These are phyloP conservation scores for Dictyostelium brefeldianum DNA, from an alignment of 78 protist genomes.

Conservation along the genomic window DNA sequence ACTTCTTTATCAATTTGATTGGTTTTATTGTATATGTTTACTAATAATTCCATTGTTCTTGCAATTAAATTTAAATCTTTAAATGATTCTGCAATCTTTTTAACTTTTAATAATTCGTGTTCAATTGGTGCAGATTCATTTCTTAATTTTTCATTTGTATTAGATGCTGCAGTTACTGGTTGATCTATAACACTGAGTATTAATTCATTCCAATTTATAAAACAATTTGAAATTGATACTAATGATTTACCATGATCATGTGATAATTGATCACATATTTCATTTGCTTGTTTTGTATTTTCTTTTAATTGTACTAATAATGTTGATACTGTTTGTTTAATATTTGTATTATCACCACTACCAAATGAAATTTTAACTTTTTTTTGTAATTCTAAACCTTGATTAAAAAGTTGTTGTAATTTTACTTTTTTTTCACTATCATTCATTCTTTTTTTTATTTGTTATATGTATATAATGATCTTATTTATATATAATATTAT, in stretches of 20 bases:
- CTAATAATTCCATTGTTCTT: constrained; percentile 34
- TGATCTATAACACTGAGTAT: neutral
- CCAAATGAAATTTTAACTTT: neutral
- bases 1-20: constrained; percentile 53
- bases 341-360: neutral
- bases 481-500: neutral
- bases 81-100: constrained; percentile 3
- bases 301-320: neutral
- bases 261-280: constrained; percentile 12
- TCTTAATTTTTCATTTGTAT: neutral
- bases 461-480: neutral
- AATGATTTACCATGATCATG: constrained; percentile 53
- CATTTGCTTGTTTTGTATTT: neutral
- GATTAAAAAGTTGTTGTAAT: constrained; percentile 7
- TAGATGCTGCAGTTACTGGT: neutral
- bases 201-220: constrained; percentile 7
- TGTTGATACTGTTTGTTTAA: neutral
- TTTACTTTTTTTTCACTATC: constrained; percentile 2
- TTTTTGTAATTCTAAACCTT: neutral
- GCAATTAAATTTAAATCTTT: constrained; percentile 7
- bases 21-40: constrained; percentile 49
- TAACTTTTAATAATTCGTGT: neutral
- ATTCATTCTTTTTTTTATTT: neutral
- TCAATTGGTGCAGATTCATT: constrained; percentile 25
- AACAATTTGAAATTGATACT: constrained; percentile 6